Evolutionary conservation across 257 asterid genomes (phyloP).

Genomic region (Fraxinus anomala): DNA sequence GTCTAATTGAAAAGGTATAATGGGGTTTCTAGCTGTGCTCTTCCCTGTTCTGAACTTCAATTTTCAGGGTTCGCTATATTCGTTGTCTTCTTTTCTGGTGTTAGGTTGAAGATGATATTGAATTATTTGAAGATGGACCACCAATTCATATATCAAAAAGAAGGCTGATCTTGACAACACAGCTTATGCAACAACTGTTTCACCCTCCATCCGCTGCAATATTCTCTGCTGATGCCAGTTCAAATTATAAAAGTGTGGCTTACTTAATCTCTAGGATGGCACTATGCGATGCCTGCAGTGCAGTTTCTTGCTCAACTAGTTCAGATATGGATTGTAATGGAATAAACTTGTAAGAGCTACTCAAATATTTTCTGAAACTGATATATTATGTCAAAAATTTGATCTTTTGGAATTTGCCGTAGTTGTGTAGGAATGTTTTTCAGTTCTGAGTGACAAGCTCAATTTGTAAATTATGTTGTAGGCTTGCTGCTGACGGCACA

Average conservation of each 20-base stretch:
- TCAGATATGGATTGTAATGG: conserved; percentile 28
- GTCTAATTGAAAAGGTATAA: conserved; percentile 64
- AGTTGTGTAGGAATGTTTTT: too few species aligned
- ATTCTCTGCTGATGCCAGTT: conserved; percentile 55
- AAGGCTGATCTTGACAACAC: conserved; percentile 72
- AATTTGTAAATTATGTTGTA: conserved; percentile 29
- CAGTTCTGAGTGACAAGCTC: not conserved
- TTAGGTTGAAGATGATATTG: conserved; percentile 56
- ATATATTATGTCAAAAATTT: conserved; percentile 6
- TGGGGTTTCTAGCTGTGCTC: conserved; percentile 24
- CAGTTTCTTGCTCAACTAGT: conserved; percentile 42
- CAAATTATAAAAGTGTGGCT: conserved; percentile 46
- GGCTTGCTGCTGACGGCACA: conserved; percentile 38
- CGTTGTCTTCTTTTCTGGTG: conserved; percentile 21
- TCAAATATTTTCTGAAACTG: conserved; percentile 23
- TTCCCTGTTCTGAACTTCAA: conserved; percentile 15
- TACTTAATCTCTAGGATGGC: conserved; percentile 59
- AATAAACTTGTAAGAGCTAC: conserved; percentile 49
- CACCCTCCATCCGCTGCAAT: conserved; percentile 55
- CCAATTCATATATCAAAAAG: conserved; percentile 54
- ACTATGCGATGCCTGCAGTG: conserved; percentile 71
- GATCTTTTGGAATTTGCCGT: not conserved
- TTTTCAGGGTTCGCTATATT: conserved; percentile 17
- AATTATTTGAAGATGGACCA: conserved; percentile 56
- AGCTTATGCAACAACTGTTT: conserved; percentile 82